A percentile compares a stretch with the other conserved stretches of the same genome.
phyloP scores from a whole-genome alignment of 2,329 filamentous ascomycete species.

The Diatrype stigma region DNA sequence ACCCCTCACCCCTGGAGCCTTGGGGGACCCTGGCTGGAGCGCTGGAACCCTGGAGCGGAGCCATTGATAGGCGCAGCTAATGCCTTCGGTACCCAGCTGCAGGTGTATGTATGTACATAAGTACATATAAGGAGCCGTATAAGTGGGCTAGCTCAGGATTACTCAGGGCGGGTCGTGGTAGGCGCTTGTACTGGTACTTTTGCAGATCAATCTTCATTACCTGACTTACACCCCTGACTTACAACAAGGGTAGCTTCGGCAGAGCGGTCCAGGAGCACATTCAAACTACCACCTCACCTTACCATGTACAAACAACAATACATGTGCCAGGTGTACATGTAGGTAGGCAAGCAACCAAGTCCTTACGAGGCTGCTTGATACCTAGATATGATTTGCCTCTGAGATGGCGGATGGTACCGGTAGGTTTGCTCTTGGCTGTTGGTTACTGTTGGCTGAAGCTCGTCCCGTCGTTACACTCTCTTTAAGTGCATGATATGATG shows the following conservation, averaged over 20 bases:
- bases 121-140: background rate
- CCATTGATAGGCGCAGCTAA: too few species aligned
- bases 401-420: background rate
- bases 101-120: background rate
- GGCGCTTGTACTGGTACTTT: slow-evolving; percentile 1
- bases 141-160: background rate
- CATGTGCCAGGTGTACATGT: too few species aligned
- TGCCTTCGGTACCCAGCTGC: too few species aligned
- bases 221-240: background rate
- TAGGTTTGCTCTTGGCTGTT: background rate
- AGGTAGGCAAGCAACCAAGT: too few species aligned
- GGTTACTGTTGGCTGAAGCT: background rate
- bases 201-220: background rate
- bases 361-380: background rate
- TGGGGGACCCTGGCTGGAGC: too few species aligned
- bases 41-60: background rate
- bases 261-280: background rate
- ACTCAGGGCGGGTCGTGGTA: background rate
- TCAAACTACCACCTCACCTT: too few species aligned
- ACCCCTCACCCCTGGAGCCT: too few species aligned
- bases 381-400: background rate
- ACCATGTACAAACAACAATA: too few species aligned
- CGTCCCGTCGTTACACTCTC: background rate
- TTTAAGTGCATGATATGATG: background rate
- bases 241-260: background rate